Base-by-base conservation (phyloP, 2,329 filamentous ascomycete genomes). In the Penicillium thymicola region DNA sequence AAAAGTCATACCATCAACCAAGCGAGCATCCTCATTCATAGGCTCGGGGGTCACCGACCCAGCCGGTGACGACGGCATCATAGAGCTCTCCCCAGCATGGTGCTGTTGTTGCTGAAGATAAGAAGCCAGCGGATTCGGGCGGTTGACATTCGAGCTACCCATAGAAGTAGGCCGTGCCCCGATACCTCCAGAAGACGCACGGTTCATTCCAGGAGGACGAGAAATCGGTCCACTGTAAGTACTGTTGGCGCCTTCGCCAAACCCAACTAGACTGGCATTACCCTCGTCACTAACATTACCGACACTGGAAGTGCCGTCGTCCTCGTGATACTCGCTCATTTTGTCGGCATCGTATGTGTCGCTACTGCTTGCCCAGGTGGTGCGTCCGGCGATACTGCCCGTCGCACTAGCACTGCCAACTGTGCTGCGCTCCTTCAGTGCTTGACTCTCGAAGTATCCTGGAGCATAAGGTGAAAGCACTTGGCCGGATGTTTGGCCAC, bases 361-460 rank as follows among this genome's bases (percentile, higher is more conserved):
- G 68, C 85, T 87, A 32, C 83, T 82, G 60, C 81, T 84, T n/a
- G 85, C 85, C 86, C 86, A 89, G 2, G 85, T 87, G 3, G 82
- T 85, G 57, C 85, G 81, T 14, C 85, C 88, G 45, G 87, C 88
- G 14, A 88, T 80, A 64, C 88, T 92, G 55, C 71, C 73, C 0
- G 92, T 97, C 2, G 92, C 93, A 63, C 89, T 93, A 28, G 93
- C 93, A 46, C 88, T 90, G 57, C 93, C 93, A 25, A 97, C 92
- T 0, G 93, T 97, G 77, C 89, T 94, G 76, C 84, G 79, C 87
- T 94, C 85, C 82, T 90, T 76, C 78, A 93, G 67, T 78, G 85
- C 87, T 28, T 89, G 61, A 65, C 85, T 87, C 48, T 96, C 92
- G 65, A 96, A 96, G 78, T 93, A 96, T 34, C 88, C 86, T 2